A percentile compares a stretch with the other conserved stretches of the same genome.
Evolutionary conservation across 2,329 filamentous ascomycete species (phyloP).

Genomic region (Incumbomyces delicatus): DNA sequence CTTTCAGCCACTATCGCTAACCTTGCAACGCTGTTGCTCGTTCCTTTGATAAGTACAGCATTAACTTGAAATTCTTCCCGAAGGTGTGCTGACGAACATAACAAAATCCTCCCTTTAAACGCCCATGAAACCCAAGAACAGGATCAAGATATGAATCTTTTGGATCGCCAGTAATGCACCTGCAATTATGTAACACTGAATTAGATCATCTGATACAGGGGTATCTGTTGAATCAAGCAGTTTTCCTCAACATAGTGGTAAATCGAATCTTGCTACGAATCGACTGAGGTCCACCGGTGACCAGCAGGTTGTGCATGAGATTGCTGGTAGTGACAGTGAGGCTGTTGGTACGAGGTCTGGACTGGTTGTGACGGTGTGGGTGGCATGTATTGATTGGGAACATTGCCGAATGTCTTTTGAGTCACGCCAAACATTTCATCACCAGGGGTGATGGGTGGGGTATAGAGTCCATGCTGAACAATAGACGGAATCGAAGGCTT

Average conservation of each 20-base stretch:
- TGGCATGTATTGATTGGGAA: slow-evolving; percentile 18
- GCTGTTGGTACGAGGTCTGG: not conserved
- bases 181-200: slow-evolving; percentile 6
- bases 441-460: slow-evolving; percentile 39
- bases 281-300: slow-evolving; percentile 3
- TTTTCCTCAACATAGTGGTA: not conserved
- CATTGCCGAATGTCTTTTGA: slow-evolving; percentile 24
- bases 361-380: slow-evolving; percentile 14
- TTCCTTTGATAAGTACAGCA: too few relatives aligned
- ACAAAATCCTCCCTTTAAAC: not conserved
- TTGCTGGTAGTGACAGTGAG: slow-evolving; percentile 2
- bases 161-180: slow-evolving; percentile 3
- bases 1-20: too few relatives aligned
- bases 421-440: slow-evolving; percentile 30
- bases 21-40: too few relatives aligned
- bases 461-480: slow-evolving; percentile 33
- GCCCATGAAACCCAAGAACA: not conserved
- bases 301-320: not conserved
- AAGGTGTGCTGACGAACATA: not conserved
- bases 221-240: slow-evolving; percentile 3
- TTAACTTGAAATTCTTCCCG: too few relatives aligned
- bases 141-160: not conserved
- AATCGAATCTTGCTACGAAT: not conserved
- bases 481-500: slow-evolving; percentile 17
- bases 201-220: slow-evolving; percentile 9